phyloP scores from a whole-genome alignment of 768 basidiomycete genomes.

The Leucosporidium yakuticum region DNA sequence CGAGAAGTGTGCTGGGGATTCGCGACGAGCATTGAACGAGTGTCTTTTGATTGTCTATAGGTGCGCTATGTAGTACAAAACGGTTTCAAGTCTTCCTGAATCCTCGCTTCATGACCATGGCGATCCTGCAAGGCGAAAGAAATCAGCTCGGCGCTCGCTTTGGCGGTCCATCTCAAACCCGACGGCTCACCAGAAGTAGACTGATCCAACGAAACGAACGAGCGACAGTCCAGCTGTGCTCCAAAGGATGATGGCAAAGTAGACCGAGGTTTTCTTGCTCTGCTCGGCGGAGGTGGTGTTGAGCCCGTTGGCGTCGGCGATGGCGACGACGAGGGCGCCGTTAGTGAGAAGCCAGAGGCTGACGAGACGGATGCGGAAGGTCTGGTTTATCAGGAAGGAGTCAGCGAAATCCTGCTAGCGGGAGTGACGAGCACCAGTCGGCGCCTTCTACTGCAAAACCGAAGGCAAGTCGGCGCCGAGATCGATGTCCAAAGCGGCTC shows the following conservation, averaged over 20 bases:
- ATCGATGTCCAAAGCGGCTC: not conserved
- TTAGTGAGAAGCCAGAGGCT: constrained; percentile 34
- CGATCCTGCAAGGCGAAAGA: not conserved
- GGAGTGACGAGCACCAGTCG: too few species aligned
- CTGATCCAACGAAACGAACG: not conserved
- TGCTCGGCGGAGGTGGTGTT: constrained; percentile 15
- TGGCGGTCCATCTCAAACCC: not conserved
- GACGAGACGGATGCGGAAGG: constrained; percentile 79
- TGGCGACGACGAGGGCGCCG: constrained; percentile 70
- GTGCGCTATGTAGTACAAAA: too few species aligned
- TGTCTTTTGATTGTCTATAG: too few species aligned
- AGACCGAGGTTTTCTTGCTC: constrained; percentile 14
- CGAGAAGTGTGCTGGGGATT: too few species aligned
- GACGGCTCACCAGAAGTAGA: constrained; percentile 10
- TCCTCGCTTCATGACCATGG: not conserved
- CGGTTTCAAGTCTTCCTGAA: not conserved
- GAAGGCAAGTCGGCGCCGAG: too few species aligned
- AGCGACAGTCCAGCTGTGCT: constrained; percentile 1
- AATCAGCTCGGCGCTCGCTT: not conserved
- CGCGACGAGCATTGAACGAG: too few species aligned
- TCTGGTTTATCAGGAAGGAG: constrained; percentile 46
- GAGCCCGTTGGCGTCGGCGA: constrained; percentile 20
- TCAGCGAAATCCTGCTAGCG: too few species aligned
- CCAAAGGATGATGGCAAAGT: constrained; percentile 28
- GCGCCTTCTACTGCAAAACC: too few species aligned